Conservation (phyloP, 768 basidiomycete genomes). For the Trametes cingulata region DNA sequence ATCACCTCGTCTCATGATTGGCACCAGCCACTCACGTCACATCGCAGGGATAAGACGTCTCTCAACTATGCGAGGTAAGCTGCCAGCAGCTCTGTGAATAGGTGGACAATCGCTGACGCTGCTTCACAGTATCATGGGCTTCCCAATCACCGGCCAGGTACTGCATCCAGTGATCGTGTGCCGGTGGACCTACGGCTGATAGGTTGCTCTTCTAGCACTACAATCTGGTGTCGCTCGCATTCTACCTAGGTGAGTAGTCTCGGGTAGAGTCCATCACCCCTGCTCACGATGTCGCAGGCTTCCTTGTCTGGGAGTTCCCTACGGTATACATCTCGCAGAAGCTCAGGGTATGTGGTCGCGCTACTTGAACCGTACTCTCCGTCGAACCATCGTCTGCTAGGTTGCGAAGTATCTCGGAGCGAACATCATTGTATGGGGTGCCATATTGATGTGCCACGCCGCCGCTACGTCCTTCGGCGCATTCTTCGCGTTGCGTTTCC, state of each 20-base stretch:
- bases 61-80: conserved; percentile 67
- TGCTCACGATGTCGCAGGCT: conserved; percentile 37
- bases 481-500: conserved; percentile 63
- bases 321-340: conserved; percentile 68
- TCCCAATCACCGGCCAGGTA: conserved; percentile 65
- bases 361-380: neutral
- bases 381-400: conserved; percentile 13
- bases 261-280: neutral
- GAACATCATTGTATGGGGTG: conserved; percentile 64
- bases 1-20: neutral
- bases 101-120: neutral
- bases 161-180: neutral
- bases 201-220: conserved; percentile 44
- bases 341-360: conserved; percentile 26
- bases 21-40: neutral
- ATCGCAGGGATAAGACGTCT: conserved; percentile 62
- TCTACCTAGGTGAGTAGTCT: conserved; percentile 53
- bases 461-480: conserved; percentile 55
- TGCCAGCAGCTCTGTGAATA: neutral
- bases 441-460: conserved; percentile 60
- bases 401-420: conserved; percentile 52
- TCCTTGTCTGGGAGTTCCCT: conserved; percentile 63
- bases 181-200: too few species aligned
- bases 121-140: conserved; percentile 55
- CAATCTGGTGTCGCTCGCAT: conserved; percentile 63